phyloP scores from a whole-genome alignment of 2,329 filamentous ascomycete species.

The Dryadomyces quercivorus region DNA sequence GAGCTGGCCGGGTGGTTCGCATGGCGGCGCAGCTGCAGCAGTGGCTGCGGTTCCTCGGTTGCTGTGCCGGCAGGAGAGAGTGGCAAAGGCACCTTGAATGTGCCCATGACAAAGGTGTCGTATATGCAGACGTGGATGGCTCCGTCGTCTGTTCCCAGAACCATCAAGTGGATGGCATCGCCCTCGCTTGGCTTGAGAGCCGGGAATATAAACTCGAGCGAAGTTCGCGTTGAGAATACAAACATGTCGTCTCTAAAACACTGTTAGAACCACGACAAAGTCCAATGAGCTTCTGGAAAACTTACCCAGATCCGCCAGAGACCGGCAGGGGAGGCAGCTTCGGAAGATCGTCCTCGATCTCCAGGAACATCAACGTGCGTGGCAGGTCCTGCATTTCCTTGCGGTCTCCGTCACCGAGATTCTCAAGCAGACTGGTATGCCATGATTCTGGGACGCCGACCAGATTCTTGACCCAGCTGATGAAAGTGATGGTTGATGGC shows the following conservation, averaged over 20 bases:
- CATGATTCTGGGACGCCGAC: slow-evolving; percentile 19
- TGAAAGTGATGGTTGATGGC: slow-evolving; percentile 33
- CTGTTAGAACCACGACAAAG: neutral
- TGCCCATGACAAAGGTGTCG: slow-evolving; percentile 71
- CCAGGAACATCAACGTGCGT: slow-evolving; percentile 58
- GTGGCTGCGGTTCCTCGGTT: slow-evolving; percentile 11
- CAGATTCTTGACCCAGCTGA: slow-evolving; percentile 39
- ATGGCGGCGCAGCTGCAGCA: slow-evolving; percentile 34
- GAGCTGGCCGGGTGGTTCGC: slow-evolving; percentile 61
- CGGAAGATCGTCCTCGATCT: slow-evolving; percentile 64
- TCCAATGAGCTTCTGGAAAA: neutral
- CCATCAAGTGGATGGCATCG: slow-evolving; percentile 67
- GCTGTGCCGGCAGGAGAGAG: neutral
- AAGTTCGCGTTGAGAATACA: slow-evolving; percentile 57
- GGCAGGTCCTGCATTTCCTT: slow-evolving; percentile 45
- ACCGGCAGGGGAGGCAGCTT: slow-evolving; percentile 61
- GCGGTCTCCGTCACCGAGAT: slow-evolving; percentile 16
- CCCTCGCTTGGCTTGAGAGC: slow-evolving; percentile 50
- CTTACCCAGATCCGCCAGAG: slow-evolving; percentile 51
- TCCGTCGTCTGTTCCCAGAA: slow-evolving; percentile 61
- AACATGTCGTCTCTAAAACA: slow-evolving; percentile 37
- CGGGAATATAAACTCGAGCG: slow-evolving; percentile 59
- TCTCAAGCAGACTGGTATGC: slow-evolving; percentile 18
- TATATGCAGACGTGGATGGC: slow-evolving; percentile 69
- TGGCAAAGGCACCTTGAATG: slow-evolving; percentile 38